Percentiles rank a stretch among this genome's conserved stretches.
Conservation (phyloP, 768 basidiomycete species). For the Termitomyces sp. region DNA sequence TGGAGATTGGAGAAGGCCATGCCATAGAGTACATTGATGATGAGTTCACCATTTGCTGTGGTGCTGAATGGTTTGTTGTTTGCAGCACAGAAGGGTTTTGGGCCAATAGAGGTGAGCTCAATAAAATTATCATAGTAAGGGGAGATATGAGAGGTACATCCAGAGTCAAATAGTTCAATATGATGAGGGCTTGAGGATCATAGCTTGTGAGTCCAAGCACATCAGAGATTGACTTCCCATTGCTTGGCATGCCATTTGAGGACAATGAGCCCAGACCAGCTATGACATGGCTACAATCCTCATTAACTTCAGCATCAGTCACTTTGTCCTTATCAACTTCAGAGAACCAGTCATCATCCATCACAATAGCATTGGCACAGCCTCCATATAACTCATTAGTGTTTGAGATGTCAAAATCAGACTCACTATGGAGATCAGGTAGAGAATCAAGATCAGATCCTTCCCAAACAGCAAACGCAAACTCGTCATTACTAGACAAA, state of each 20-base stretch:
- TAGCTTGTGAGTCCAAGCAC: too few relatives aligned
- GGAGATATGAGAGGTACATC: too few relatives aligned
- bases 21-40: conserved; percentile 26
- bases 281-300: not conserved
- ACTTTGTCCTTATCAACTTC: not conserved
- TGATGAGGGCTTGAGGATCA: too few relatives aligned
- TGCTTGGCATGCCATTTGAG: not conserved
- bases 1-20: conserved; percentile 15
- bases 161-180: too few relatives aligned
- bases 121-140: too few relatives aligned
- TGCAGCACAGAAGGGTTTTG: too few relatives aligned
- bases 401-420: not conserved
- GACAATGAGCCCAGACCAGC: not conserved
- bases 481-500: too few relatives aligned
- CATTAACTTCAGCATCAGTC: not conserved
- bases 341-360: not conserved
- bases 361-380: not conserved
- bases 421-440: not conserved
- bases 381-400: not conserved
- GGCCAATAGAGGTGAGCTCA: too few relatives aligned
- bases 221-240: not conserved
- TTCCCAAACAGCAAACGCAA: not conserved
- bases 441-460: not conserved
- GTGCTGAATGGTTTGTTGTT: too few relatives aligned
- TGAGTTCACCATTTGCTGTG: too few relatives aligned